Evolutionary conservation across 2,329 filamentous ascomycete genomes (phyloP).

Genomic region (Emydomyces testavorans): DNA sequence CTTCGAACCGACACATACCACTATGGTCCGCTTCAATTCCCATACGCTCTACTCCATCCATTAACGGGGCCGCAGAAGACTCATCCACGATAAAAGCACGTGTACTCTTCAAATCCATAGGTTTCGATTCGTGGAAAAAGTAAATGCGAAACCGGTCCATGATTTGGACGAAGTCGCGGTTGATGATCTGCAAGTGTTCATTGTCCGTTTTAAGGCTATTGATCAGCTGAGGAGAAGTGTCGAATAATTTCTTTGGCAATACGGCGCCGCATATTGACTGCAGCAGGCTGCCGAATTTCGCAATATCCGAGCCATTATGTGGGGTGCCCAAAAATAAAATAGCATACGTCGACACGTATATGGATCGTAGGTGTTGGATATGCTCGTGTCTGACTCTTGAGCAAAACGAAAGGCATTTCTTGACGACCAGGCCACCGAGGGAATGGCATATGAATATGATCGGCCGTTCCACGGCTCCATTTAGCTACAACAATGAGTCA

Average conservation of each 20-base stretch:
- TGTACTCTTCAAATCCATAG: conserved; percentile 55
- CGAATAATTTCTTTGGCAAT: conserved; percentile 54
- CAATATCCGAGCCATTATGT: conserved; percentile 57
- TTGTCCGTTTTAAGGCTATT: conserved; percentile 61
- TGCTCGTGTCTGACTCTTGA: conserved; percentile 49
- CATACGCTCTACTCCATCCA: conserved; percentile 59
- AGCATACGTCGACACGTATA: conserved; percentile 64
- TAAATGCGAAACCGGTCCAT: conserved; percentile 60
- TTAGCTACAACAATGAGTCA: conserved; percentile 22
- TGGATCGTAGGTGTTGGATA: conserved; percentile 53
- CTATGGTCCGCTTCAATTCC: conserved; percentile 65
- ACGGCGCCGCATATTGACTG: conserved; percentile 57
- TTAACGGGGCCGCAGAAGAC: conserved; percentile 55
- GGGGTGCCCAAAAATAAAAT: conserved; percentile 69
- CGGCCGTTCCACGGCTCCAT: conserved; percentile 46
- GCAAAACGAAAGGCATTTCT: conserved; percentile 57
- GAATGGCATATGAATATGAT: conserved; percentile 70
- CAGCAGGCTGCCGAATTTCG: conserved; percentile 55
- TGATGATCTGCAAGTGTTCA: conserved; percentile 63
- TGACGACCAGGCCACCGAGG: conserved; percentile 60
- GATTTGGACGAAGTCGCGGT: conserved; percentile 59
- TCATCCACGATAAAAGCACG: conserved; percentile 57
- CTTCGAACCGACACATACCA: conserved; percentile 60
- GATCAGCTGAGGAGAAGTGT: conserved; percentile 56
- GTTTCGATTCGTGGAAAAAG: conserved; percentile 65